phyloP scores from a whole-genome alignment of 257 asterid species.

The Lavandula angustifolia region DNA sequence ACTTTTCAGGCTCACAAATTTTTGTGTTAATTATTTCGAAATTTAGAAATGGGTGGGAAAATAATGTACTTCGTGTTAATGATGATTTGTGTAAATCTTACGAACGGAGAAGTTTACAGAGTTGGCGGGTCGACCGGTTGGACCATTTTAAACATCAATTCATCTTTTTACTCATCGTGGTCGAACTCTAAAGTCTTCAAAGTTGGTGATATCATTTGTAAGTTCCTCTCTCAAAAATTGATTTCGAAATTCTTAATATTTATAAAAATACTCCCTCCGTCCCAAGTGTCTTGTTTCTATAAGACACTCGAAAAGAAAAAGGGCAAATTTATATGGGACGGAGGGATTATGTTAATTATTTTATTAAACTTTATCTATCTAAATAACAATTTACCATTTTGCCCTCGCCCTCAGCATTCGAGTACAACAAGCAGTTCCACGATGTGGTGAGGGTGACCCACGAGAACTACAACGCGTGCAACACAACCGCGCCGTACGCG shows the following conservation, averaged over 20 bases:
- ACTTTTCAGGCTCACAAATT: too few relatives aligned
- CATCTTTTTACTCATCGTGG: conserved; percentile 50
- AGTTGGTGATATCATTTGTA: conserved; percentile 54
- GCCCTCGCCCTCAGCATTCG: conserved; percentile 40
- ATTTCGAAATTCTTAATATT: too few relatives aligned
- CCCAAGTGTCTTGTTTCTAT: too few relatives aligned
- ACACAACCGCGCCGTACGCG: conserved; percentile 35
- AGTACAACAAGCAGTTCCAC: conserved; percentile 51
- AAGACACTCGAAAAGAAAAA: too few relatives aligned
- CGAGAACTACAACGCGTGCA: conserved; percentile 49
- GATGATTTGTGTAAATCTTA: conserved; percentile 2
- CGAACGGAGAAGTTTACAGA: conserved; percentile 32
- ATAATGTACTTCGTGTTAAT: too few relatives aligned
- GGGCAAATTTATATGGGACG: too few relatives aligned
- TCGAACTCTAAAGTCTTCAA: conserved; percentile 43
- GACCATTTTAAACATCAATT: conserved; percentile 31
- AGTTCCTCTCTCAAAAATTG: background rate
- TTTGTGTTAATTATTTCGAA: too few relatives aligned
- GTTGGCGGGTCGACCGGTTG: conserved; percentile 58
- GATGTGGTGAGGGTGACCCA: conserved; percentile 58
- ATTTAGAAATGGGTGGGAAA: too few relatives aligned
- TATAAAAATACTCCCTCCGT: too few relatives aligned
- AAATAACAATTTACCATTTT: background rate
- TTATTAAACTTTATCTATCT: too few relatives aligned
- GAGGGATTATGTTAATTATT: too few relatives aligned